Conservation (phyloP, 768 basidiomycete species). For the Galerina marginata region DNA sequence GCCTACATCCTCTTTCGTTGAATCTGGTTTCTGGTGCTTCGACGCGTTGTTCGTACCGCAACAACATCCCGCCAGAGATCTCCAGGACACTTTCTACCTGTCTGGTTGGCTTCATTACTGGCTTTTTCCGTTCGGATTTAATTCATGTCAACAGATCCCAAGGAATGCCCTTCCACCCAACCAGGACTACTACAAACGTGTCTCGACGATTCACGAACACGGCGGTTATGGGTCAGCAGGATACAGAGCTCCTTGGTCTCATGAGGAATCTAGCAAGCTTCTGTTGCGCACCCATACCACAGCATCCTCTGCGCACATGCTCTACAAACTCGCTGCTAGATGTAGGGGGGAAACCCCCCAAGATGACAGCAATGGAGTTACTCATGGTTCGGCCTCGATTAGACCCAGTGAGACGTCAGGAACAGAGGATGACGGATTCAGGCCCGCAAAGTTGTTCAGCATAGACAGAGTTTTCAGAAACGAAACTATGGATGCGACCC, state of each 20-base stretch:
- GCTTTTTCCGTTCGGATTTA: not conserved
- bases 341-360: constrained; percentile 65
- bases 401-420: constrained; percentile 26
- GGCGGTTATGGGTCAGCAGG: constrained; percentile 93
- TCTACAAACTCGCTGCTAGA: constrained; percentile 90
- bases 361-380: constrained; percentile 46
- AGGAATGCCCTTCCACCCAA: constrained; percentile 74
- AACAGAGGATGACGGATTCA: constrained; percentile 71
- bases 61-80: constrained; percentile 96
- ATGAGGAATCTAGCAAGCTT: constrained; percentile 90
- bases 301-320: constrained; percentile 90
- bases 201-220: constrained; percentile 81
- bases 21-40: constrained; percentile 99
- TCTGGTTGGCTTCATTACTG: constrained; percentile 58
- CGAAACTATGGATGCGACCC: constrained; percentile 97
- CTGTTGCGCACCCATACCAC: constrained; percentile 97
- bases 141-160: constrained; percentile 63
- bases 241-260: constrained; percentile 96
- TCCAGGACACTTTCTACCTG: constrained; percentile 98
- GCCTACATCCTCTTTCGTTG: constrained; percentile 95
- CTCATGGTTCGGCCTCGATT: constrained; percentile 40
- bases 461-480: constrained; percentile 99
- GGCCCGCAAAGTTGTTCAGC: constrained; percentile 92
- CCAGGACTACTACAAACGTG: constrained; percentile 82
- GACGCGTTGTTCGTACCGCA: constrained; percentile 98